A percentile compares a stretch with the other conserved stretches of the same genome.
phyloP scores from a whole-genome alignment of 164 flowering plant genomes.

The Cinnamomum chago region DNA sequence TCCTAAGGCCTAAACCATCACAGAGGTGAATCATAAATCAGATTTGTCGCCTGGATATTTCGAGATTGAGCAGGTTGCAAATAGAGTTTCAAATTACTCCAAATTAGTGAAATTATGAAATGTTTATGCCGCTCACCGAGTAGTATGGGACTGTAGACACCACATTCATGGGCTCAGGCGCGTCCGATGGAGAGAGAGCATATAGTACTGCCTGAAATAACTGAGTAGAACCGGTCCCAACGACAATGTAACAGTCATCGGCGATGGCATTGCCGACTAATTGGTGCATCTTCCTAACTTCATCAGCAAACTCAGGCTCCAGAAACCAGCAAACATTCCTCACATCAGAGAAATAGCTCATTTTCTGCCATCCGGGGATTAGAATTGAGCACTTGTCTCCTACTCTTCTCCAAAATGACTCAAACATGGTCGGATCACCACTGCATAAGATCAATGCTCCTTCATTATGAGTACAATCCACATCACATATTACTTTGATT shows the following conservation, averaged over 20 bases:
- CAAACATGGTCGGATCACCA: conserved; percentile 96
- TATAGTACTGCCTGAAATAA: conserved; percentile 73
- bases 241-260: conserved; percentile 57
- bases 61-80: background rate
- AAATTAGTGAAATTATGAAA: background rate
- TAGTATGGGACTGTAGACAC: conserved; percentile 81
- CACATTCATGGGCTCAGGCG: conserved; percentile 52
- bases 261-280: conserved; percentile 80
- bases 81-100: background rate
- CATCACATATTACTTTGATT: too few species aligned
- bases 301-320: conserved; percentile 63
- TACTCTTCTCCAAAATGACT: conserved; percentile 53
- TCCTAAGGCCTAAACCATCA: background rate
- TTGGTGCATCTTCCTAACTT: conserved; percentile 48
- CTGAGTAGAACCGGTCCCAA: conserved; percentile 93
- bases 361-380: conserved; percentile 64
- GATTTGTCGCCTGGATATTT: background rate
- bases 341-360: conserved; percentile 75
- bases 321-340: conserved; percentile 77
- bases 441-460: conserved; percentile 32
- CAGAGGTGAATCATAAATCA: background rate
- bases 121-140: conserved; percentile 49
- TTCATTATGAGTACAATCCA: too few species aligned
- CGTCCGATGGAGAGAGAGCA: conserved; percentile 52
- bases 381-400: conserved; percentile 53